Percentiles rank a stretch among this genome's conserved stretches.
Conservation (phyloP, 257 asterid species). For the Striga asiatica region DNA sequence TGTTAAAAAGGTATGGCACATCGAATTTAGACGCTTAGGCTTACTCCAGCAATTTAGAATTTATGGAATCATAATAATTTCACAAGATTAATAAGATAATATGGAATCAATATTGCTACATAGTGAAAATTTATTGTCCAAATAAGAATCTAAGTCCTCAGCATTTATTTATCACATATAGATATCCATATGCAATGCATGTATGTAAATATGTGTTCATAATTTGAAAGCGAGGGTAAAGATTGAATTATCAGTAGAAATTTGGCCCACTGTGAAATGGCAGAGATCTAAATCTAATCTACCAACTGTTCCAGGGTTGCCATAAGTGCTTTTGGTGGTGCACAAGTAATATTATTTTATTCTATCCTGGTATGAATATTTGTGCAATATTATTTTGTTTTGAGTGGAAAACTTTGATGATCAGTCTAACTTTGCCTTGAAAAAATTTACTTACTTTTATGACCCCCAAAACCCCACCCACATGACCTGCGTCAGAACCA, state of each 20-base stretch:
- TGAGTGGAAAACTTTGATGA: constrained; percentile 30
- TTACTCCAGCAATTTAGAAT: no score
- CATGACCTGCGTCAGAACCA: constrained; percentile 64
- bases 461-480: constrained; percentile 59
- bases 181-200: no score
- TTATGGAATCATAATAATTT: no score
- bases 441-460: constrained; percentile 33
- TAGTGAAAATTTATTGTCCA: no score
- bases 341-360: neutral
- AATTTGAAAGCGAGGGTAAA: no score
- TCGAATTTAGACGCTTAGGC: no score
- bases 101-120: no score
- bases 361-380: neutral
- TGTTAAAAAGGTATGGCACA: no score
- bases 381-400: neutral
- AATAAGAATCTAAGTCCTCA: no score
- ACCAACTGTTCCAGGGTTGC: constrained; percentile 53
- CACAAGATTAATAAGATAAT: no score
- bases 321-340: constrained; percentile 47
- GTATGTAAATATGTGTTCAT: no score
- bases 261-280: constrained; percentile 41
- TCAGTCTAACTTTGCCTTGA: constrained; percentile 27
- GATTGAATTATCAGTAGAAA: constrained; percentile 18
- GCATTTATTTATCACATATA: no score
- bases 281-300: constrained; percentile 57